These are phyloP conservation scores for Asterochloris erici DNA, from an alignment of 139 green algal species.

Conservation along the genomic window DNA sequence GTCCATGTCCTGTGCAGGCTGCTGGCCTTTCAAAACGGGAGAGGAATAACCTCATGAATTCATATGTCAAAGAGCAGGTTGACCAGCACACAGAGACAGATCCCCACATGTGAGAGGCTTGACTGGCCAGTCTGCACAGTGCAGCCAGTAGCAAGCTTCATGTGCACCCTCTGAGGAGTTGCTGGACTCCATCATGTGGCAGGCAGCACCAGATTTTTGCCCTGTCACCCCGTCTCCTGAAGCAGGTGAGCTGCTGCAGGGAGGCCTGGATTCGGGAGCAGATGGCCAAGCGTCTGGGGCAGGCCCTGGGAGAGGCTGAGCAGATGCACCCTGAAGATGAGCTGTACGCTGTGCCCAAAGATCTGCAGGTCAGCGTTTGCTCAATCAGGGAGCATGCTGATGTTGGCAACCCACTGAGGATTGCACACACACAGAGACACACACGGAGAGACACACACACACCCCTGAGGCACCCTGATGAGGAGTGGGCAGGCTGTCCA, in stretches of 20 bases:
- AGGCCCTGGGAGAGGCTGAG: constrained; percentile 14
- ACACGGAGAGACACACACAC: not conserved
- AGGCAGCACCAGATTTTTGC: too few species aligned
- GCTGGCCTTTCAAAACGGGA: not conserved
- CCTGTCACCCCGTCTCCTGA: not conserved
- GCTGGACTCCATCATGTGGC: too few species aligned
- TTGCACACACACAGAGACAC: too few species aligned
- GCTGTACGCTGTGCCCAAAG: constrained; percentile 54
- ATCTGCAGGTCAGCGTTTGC: constrained; percentile 41
- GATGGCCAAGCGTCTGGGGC: constrained; percentile 59
- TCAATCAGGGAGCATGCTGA: too few species aligned
- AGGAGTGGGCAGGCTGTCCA: not conserved
- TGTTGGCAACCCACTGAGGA: too few species aligned
- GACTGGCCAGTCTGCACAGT: too few species aligned
- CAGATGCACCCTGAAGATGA: constrained; percentile 47
- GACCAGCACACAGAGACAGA: constrained; percentile 30
- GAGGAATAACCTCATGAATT: constrained; percentile 25
- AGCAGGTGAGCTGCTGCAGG: constrained; percentile 26
- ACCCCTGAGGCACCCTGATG: constrained; percentile 8
- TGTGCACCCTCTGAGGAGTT: too few species aligned
- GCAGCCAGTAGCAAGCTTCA: too few species aligned
- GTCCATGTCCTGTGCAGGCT: not conserved
- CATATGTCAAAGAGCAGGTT: constrained; percentile 47
- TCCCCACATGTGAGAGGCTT: constrained; percentile 52
- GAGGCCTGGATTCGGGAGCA: constrained; percentile 66